Percentiles rank a stretch among this genome's conserved stretches.
Conservation (phyloP, 2,329 filamentous ascomycete species). For the Macrophomina phaseolina region DNA sequence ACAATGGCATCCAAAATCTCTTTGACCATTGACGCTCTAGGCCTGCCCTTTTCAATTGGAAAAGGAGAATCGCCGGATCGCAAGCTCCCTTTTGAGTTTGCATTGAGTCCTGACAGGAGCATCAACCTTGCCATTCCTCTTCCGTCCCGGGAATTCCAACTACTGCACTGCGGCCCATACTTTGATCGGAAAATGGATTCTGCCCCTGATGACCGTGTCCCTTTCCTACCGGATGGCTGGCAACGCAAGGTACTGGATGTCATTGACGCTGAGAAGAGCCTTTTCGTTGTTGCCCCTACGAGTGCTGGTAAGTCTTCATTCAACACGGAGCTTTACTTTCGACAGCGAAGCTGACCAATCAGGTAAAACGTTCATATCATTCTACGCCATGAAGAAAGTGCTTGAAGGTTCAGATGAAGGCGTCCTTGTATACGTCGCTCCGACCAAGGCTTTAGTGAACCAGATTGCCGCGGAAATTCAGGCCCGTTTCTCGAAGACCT, state of each 20-base stretch:
- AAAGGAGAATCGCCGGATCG: constrained; percentile 41
- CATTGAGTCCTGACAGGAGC: constrained; percentile 33
- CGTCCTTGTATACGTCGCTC: constrained; percentile 78
- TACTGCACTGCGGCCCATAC: constrained; percentile 72
- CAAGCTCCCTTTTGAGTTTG: constrained; percentile 51
- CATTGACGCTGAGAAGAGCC: constrained; percentile 71
- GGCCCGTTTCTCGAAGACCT: constrained; percentile 72
- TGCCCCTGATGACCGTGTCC: constrained; percentile 68
- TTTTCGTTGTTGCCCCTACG: constrained; percentile 79
- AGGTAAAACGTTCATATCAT: constrained; percentile 78
- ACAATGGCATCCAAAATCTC: constrained; percentile 47
- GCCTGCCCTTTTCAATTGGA: constrained; percentile 44
- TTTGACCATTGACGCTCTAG: constrained; percentile 45
- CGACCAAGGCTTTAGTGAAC: constrained; percentile 82
- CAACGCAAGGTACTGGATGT: constrained; percentile 75
- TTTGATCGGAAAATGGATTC: constrained; percentile 77
- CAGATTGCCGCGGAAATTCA: constrained; percentile 82
- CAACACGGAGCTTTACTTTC: not conserved
- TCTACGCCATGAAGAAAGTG: constrained; percentile 82
- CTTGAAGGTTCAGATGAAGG: constrained; percentile 71
- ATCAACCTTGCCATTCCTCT: constrained; percentile 44
- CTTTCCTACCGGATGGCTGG: constrained; percentile 78
- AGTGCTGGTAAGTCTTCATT: constrained; percentile 61
- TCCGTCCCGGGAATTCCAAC: constrained; percentile 65
- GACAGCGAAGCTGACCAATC: not conserved